Evolutionary conservation across 495 filamentous ascomycete genomes (phyloP), one percentile per base, ranked within the genome.

Genomic region (Gamarada debralockiae): DNA sequence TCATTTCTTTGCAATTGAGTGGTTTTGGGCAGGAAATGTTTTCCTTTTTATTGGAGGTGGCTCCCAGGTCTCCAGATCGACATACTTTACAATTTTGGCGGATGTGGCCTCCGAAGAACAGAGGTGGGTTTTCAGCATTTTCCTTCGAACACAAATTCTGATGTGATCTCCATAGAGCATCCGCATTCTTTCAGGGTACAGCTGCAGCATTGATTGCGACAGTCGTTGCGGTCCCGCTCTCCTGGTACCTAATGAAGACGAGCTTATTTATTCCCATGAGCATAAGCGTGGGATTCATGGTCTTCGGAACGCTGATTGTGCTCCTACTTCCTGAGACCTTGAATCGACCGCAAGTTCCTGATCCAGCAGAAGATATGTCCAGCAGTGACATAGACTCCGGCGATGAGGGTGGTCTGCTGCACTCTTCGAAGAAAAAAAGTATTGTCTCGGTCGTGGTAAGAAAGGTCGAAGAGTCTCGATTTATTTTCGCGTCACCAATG

Each of bases 71-170:
- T 0, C 24, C 7, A 38, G 15, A n/a, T 17, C 42, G 8, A 49
- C 31, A 14, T 15, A 39, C 31, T 55, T 39, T 10, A 39, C 43
- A 9, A 55, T 55, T 1, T 13, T 55, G 17, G 42, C 52, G 3
- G 52, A 55, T 33, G 52, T 55, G 14, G 44, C 42, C 17, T 21
- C 52, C 6, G 52, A 48, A 31, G 44, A 55, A 15, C 13, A 48
- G 23, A 55, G 41, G 50, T 53, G n/a, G 21, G 12, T 23, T 6
- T 14, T 15, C 1, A n/a, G 3, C 7, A 46, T 13, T 6, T 24
- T 33, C 8, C 44, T n/a, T 27, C 20, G 18, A 13, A 14, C 15
- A 9, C 8, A 18, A 14, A 29, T 42, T 7, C 45, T 45, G 24
- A 45, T 29, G 1, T 29, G 20, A 48, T 14, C n/a, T 17, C 12